Base-by-base conservation (phyloP, 2,329 filamentous ascomycete species). In the Thelonectria discophora region DNA sequence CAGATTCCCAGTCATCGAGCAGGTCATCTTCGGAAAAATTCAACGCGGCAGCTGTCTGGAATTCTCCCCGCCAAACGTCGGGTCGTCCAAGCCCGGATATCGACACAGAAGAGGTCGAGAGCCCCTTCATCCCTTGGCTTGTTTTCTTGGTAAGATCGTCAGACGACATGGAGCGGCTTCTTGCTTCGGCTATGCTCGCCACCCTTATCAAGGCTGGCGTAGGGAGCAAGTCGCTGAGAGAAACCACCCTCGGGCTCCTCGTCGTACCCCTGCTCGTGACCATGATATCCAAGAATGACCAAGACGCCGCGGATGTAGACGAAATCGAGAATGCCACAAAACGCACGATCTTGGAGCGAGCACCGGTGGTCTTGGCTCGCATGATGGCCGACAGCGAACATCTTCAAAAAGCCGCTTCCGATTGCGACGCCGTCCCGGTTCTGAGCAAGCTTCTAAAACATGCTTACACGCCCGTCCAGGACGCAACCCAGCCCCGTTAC, bases 341-440 rank as follows among this genome's bases (percentile, higher is more conserved):
- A 49, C 71, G 72, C 17, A 68, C 65, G 9, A 81, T 93, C 12
- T 82, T 88, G 57, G 91, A 94, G 74, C 86, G 87, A 64, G 88
- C 91, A 2, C 92, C 94, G 8, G 84, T 87, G 1, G 85, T 96
- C 11, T 81, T 98, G 56, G 92, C 93, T 15, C 87, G 89, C 47
- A 82, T 98, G 40, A 88, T 97, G 17, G 87, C 88, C 24, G 92
- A 95, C 71, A 93, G 89, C 73, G 87, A 90, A 62, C 84, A 86
- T 60, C 82, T 98, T 55, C 94, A 98, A 76, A 91, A 89, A 69
- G 89, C 92, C 39, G 93, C 93, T 0, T 90, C 89, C 45, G 92
- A 97, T 62, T 83, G 82, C 58, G 76, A 80, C 24, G 83, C 80
- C 1, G 77, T 84, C 49, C 80, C 79, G 66, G 75, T 77, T 2